Base-by-base conservation (phyloP, 1,284 basidiomycete species). In the Blastosporella zonata region DNA sequence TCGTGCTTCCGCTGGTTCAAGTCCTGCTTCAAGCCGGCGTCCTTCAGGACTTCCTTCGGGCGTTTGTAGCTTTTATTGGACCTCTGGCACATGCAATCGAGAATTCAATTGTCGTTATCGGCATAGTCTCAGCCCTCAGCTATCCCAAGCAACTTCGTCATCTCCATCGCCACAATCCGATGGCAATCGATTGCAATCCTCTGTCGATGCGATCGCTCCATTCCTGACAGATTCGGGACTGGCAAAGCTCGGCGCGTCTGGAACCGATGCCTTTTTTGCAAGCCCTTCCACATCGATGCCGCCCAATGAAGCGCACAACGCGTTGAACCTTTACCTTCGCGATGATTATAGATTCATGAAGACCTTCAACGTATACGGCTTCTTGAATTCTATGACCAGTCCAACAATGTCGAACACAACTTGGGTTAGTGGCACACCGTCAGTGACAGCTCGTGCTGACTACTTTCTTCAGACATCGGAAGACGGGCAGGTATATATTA, bases 61-160 rank as follows among this genome's bases (percentile, higher is more conserved):
- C 1, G 63, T 71, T 2, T 85, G 83, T 63, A 63, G 60, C 17
- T 74, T 67, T 56, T 84, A 65, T 59, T 85, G 79, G 81, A 60
- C 67, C 0, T 65, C 59, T 0, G 82, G 82, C 2, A 60, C 57
- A 29, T 85, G 82, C 58, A 66, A 57, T 6, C 63, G 63, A 6
- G 72, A 70, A 13, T 82, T 79, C 49, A 59, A 62, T 1, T 84
- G 82, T 59, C 68, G 53, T 12, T 81, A 62, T 57, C 59, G 56
- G 23, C 81, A 84, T 55, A 55, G 55, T 13, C 60, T 55, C 20
- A 64, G 59, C 25, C 51, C 61, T 5, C 50, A 44, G 41, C 40
- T 39, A 36, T 29, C 35, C 37, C 50, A 34, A 31, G n/a, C 33
- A 45, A 43, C 35, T 27, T 42, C 41, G 22, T 44, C 47, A 29